Evolutionary conservation across 306 rosid genomes (phyloP).

Genomic region (Gynostemma pentaphyllum): DNA sequence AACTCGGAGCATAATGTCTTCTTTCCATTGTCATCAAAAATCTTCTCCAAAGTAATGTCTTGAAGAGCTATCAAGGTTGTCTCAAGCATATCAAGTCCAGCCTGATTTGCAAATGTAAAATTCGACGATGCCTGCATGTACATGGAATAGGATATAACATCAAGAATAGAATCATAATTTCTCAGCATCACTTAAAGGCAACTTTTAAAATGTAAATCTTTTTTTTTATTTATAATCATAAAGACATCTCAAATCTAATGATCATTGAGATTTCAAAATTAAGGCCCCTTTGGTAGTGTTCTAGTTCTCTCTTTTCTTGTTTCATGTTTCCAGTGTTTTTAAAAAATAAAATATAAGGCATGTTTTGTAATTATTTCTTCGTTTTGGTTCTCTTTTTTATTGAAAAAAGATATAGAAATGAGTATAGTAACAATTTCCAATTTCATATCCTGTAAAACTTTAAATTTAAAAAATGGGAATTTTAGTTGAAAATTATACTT

Average conservation of each 20-base stretch:
- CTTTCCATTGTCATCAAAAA: constrained; percentile 90
- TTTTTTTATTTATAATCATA: neutral
- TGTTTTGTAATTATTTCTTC: too few relatives aligned
- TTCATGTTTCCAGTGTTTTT: too few relatives aligned
- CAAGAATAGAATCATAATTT: neutral
- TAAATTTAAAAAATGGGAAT: too few relatives aligned
- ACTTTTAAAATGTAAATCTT: neutral
- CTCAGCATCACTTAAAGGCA: neutral
- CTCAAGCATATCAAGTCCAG: constrained; percentile 98
- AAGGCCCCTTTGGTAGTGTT: too few relatives aligned
- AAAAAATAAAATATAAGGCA: too few relatives aligned
- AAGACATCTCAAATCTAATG: neutral
- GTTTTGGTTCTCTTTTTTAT: too few relatives aligned
- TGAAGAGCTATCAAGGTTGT: constrained; percentile 93
- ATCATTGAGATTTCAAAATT: neutral
- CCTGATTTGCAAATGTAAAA: constrained; percentile 88
- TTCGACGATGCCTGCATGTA: constrained; percentile 66
- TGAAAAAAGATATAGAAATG: too few relatives aligned
- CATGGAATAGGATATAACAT: constrained; percentile 10
- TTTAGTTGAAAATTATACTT: too few relatives aligned
- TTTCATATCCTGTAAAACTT: too few relatives aligned
- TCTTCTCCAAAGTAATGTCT: constrained; percentile 81
- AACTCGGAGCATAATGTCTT: constrained; percentile 72
- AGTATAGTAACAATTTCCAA: too few relatives aligned
- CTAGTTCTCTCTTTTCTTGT: too few relatives aligned